These are phyloP conservation scores for Mycena amicta DNA, from an alignment of 768 basidiomycete species.

Conservation along the genomic window DNA sequence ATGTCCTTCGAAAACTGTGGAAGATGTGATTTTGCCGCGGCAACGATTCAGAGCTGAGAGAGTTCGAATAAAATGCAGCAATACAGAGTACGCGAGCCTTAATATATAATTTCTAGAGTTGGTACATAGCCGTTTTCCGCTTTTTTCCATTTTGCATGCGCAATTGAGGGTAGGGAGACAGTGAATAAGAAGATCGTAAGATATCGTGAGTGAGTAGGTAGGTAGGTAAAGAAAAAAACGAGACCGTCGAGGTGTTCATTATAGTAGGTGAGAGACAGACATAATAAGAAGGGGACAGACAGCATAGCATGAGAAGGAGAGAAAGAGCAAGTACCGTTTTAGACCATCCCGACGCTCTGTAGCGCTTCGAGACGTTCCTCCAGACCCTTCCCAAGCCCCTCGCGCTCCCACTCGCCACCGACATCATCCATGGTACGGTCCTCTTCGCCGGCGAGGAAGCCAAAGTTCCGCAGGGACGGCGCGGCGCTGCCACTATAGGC, in stretches of 20 bases:
- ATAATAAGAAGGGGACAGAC: constrained; percentile 3
- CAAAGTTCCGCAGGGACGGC: constrained; percentile 30
- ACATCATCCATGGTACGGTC: constrained; percentile 54
- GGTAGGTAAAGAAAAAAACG: background rate
- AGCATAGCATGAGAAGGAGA: constrained; percentile 1
- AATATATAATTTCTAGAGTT: too few relatives aligned
- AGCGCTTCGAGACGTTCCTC: constrained; percentile 79
- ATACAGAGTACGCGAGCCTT: too few relatives aligned
- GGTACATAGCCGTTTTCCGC: background rate
- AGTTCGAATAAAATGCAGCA: too few relatives aligned
- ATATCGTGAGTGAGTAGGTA: constrained; percentile 17
- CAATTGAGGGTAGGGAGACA: too few relatives aligned
- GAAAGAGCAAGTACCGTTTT: background rate
- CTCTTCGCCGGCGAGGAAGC: constrained; percentile 18
- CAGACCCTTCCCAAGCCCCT: constrained; percentile 79
- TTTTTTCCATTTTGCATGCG: background rate
- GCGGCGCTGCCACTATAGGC: constrained; percentile 27
- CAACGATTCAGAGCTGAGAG: too few relatives aligned
- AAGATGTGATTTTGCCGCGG: too few relatives aligned
- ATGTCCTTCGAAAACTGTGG: too few relatives aligned
- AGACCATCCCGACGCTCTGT: constrained; percentile 21
- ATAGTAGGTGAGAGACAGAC: background rate
- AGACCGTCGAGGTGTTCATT: constrained; percentile 1
- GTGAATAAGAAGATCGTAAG: constrained; percentile 20
- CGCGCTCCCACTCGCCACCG: constrained; percentile 87